Evolutionary conservation across 208 protist species (phyloP).

Genomic region (Leishmania lainsoni): DNA sequence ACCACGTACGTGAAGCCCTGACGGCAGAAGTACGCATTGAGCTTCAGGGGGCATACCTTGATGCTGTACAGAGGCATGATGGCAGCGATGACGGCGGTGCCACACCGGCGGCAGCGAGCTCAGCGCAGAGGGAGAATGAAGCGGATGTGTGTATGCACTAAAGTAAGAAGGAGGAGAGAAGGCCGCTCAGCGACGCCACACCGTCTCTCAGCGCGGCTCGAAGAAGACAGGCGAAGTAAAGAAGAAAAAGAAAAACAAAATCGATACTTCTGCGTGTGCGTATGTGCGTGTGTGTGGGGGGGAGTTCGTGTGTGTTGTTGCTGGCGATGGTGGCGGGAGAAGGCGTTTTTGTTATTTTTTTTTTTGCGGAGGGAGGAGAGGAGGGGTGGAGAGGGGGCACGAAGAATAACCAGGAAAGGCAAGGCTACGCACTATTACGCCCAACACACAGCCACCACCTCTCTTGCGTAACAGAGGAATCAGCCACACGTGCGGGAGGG

Average conservation of each 20-base stretch:
- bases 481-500: neutral
- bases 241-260: neutral
- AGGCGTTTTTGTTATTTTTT: no score
- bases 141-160: neutral
- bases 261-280: neutral
- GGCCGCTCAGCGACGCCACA: neutral
- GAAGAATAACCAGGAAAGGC: neutral
- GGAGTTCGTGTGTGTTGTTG: neutral
- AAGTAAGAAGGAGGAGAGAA: neutral
- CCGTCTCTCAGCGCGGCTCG: neutral
- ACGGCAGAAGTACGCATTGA: conserved; percentile 78
- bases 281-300: neutral
- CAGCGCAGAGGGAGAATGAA: neutral
- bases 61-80: conserved; percentile 80
- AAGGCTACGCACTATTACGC: neutral
- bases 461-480: neutral
- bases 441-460: neutral
- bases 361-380: neutral
- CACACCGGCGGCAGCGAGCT: neutral
- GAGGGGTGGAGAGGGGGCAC: neutral
- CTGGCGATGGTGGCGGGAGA: neutral
- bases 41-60: conserved; percentile 72
- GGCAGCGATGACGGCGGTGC: neutral
- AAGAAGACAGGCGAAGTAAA: neutral
- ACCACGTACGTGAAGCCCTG: conserved; percentile 66